These are phyloP conservation scores for Xylaria bambusicola DNA, from an alignment of 495 filamentous ascomycete species.

Conservation along the genomic window DNA sequence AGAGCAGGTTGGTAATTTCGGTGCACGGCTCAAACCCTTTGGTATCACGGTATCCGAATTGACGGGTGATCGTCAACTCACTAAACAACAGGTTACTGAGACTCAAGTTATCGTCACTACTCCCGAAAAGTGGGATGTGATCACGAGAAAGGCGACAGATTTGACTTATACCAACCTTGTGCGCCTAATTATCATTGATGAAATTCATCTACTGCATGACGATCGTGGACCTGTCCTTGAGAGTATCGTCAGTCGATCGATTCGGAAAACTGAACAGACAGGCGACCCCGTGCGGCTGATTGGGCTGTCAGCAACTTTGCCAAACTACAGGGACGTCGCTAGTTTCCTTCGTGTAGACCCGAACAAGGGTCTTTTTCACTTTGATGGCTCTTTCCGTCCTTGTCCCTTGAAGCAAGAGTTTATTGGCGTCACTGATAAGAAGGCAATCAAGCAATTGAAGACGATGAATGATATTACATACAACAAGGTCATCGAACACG, in stretches of 20 bases:
- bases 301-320: slow-evolving; percentile 90
- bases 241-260: slow-evolving; percentile 93
- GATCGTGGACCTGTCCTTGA: slow-evolving; percentile 96
- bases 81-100: slow-evolving; percentile 96
- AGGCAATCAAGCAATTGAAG: slow-evolving; percentile 98
- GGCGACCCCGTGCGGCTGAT: slow-evolving; percentile 88
- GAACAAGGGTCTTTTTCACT: slow-evolving; percentile 86
- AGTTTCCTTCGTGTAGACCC: slow-evolving; percentile 93
- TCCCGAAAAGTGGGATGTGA: slow-evolving; percentile 98
- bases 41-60: slow-evolving; percentile 91
- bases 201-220: slow-evolving; percentile 97
- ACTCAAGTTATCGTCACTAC: slow-evolving; percentile 99
- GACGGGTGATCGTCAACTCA: slow-evolving; percentile 96
- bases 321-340: slow-evolving; percentile 95
- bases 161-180: slow-evolving; percentile 96
- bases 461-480: slow-evolving; percentile 99
- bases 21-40: slow-evolving; percentile 83
- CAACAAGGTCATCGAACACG: slow-evolving; percentile 95
- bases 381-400: slow-evolving; percentile 90
- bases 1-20: slow-evolving; percentile 97
- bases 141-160: slow-evolving; percentile 96
- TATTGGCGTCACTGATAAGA: slow-evolving; percentile 96
- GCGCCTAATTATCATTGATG: slow-evolving; percentile 91
- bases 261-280: slow-evolving; percentile 89
- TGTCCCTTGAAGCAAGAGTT: slow-evolving; percentile 96